These are phyloP conservation scores for Cichorium intybus DNA, from an alignment of 140 eudicot genomes.

Conservation along the genomic window DNA sequence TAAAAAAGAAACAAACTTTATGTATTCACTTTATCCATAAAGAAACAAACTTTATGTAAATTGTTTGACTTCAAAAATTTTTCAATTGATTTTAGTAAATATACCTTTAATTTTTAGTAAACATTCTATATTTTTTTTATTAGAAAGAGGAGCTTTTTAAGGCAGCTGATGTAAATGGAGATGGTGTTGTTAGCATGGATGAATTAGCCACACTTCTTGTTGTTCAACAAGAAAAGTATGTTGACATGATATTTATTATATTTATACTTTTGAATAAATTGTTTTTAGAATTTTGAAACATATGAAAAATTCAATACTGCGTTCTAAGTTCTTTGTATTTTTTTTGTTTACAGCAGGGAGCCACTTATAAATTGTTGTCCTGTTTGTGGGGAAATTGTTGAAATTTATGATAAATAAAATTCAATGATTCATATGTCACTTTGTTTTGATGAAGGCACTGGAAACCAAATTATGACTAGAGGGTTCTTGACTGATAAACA, in stretches of 20 bases:
- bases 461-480: constrained; percentile 82
- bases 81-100: constrained; percentile 4
- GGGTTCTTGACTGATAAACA: constrained; percentile 89
- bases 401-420: constrained; percentile 50
- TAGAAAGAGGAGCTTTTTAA: constrained; percentile 89
- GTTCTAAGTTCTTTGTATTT: neutral
- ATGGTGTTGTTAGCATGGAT: constrained; percentile 85
- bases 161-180: no score
- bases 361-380: constrained; percentile 84
- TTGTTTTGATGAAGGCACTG: constrained; percentile 93
- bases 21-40: neutral
- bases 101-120: no score
- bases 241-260: constrained; percentile 13
- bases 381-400: constrained; percentile 79
- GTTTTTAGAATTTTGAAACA: no score
- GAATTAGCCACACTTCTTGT: constrained; percentile 85
- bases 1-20: no score
- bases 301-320: neutral
- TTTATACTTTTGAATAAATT: neutral
- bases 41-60: no score
- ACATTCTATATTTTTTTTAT: constrained; percentile 18
- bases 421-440: no score
- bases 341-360: constrained; percentile 49
- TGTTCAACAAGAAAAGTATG: constrained; percentile 74
- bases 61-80: no score